These are phyloP conservation scores for Candida piceae DNA, from an alignment of 805 yeast genomes.

Conservation along the genomic window DNA sequence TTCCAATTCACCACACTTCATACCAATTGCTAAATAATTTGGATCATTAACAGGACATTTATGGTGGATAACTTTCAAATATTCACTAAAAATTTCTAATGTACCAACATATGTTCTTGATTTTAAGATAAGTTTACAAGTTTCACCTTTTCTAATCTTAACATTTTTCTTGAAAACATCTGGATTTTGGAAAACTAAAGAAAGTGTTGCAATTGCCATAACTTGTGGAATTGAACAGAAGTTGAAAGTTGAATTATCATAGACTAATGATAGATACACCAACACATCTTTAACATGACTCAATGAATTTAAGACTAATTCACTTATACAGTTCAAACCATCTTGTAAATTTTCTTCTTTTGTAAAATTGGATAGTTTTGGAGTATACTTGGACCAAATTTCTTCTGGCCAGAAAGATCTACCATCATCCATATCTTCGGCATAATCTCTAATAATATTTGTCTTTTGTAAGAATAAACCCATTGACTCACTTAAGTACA, in stretches of 20 bases:
- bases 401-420: constrained; percentile 96
- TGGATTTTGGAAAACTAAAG: constrained; percentile 78
- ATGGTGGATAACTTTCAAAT: constrained; percentile 70
- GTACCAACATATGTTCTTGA: constrained; percentile 74
- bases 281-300: constrained; percentile 73
- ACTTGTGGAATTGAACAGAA: constrained; percentile 98
- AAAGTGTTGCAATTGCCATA: constrained; percentile 96
- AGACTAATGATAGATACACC: constrained; percentile 66
- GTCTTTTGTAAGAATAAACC: constrained; percentile 94
- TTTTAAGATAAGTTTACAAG: constrained; percentile 68
- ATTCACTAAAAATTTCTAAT: constrained; percentile 68
- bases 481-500: constrained; percentile 73
- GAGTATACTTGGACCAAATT: constrained; percentile 82
- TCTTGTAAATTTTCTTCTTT: constrained; percentile 40
- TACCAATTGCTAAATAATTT: constrained; percentile 76
- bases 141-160: constrained; percentile 86
- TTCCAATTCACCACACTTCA: constrained; percentile 82
- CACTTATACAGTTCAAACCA: constrained; percentile 75
- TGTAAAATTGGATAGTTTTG: constrained; percentile 53
- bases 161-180: constrained; percentile 64
- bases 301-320: constrained; percentile 74
- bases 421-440: constrained; percentile 87
- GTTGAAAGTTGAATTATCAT: constrained; percentile 78
- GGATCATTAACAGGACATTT: constrained; percentile 80
- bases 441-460: constrained; percentile 90